Evolutionary conservation across 2,329 filamentous ascomycete genomes (phyloP).

Genomic region (Hymenoscyphus fraxineus): DNA sequence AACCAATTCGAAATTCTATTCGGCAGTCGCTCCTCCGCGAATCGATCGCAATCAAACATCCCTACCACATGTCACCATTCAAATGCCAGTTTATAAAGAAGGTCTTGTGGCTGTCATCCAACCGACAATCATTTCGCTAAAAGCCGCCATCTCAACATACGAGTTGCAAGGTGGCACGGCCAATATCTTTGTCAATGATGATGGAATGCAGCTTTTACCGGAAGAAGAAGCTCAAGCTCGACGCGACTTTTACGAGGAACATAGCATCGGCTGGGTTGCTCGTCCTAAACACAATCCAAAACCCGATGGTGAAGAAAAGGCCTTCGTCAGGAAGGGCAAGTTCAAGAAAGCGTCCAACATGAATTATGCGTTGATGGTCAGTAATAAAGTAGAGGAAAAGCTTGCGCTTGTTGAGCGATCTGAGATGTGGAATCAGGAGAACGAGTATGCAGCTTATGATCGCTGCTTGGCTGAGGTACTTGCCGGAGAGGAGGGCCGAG

Average conservation of each 20-base stretch:
- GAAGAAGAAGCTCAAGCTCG: constrained; percentile 46
- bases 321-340: constrained; percentile 55
- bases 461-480: constrained; percentile 47
- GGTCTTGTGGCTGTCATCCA: constrained; percentile 47
- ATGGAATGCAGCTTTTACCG: constrained; percentile 61
- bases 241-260: constrained; percentile 54
- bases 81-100: constrained; percentile 51
- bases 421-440: constrained; percentile 24
- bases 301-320: constrained; percentile 44
- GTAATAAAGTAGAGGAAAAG: constrained; percentile 38
- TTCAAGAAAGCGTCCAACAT: constrained; percentile 63
- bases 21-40: constrained; percentile 36
- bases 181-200: constrained; percentile 66
- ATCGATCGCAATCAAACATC: constrained; percentile 38
- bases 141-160: constrained; percentile 56
- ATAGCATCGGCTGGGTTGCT: constrained; percentile 54
- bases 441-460: constrained; percentile 46
- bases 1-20: constrained; percentile 42
- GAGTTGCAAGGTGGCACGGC: constrained; percentile 62
- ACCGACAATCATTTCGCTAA: constrained; percentile 53
- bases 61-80: constrained; percentile 47
- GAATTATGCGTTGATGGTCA: constrained; percentile 53
- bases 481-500: constrained; percentile 38
- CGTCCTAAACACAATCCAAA: constrained; percentile 51
- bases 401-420: constrained; percentile 34